These are phyloP conservation scores for Ambrosia hybrid DNA, from an alignment of 140 eudicot species.

Conservation along the genomic window DNA sequence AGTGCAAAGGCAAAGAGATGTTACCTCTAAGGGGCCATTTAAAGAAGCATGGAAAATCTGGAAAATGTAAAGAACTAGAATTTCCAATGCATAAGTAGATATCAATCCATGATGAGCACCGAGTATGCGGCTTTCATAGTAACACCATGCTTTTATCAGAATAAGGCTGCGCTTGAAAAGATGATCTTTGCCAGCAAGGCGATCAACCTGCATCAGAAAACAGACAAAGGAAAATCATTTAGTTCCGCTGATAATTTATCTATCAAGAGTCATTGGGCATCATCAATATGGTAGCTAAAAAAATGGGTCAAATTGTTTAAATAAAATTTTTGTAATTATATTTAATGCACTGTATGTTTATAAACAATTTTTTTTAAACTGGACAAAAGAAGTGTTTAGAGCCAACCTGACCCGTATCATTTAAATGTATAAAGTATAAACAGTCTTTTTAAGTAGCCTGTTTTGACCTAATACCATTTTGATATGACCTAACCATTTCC, in stretches of 20 bases:
- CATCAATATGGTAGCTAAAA: too few species aligned
- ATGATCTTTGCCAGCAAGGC: constrained; percentile 60
- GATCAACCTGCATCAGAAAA: constrained; percentile 48
- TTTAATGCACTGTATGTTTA: not conserved
- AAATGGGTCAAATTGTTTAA: too few species aligned
- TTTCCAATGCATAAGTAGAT: constrained; percentile 75
- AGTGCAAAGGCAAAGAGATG: constrained; percentile 10
- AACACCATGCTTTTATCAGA: constrained; percentile 75
- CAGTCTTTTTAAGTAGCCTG: too few species aligned
- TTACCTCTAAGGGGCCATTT: constrained; percentile 56
- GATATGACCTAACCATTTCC: too few species aligned
- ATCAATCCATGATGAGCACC: constrained; percentile 75
- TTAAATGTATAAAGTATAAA: too few species aligned
- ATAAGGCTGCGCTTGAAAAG: constrained; percentile 67
- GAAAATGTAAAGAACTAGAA: constrained; percentile 60
- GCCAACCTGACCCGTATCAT: too few species aligned
- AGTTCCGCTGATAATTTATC: too few species aligned
- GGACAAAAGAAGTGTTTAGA: too few species aligned
- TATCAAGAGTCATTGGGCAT: too few species aligned
- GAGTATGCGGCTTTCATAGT: constrained; percentile 69
- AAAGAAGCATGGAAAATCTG: constrained; percentile 55
- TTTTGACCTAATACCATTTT: too few species aligned
- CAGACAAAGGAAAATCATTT: too few species aligned
- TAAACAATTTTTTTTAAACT: too few species aligned
- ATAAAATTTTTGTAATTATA: not conserved